Conservation (phyloP, 371 early-diverging fungal genomes). For the Coemansia sp. region DNA sequence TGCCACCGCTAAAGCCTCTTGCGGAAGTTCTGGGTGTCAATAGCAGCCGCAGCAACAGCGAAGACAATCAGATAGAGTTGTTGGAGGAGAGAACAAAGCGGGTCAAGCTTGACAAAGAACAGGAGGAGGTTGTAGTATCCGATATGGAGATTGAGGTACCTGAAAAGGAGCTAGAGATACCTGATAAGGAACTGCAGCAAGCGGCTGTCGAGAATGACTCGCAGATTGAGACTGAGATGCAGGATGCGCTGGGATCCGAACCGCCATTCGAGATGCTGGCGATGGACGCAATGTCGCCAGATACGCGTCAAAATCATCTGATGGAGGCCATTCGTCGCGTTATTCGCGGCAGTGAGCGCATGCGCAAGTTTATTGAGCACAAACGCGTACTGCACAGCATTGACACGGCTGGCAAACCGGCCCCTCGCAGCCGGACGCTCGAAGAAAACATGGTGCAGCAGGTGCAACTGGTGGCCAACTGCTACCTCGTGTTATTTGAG, state of each 20-base stretch:
- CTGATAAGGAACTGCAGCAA: neutral
- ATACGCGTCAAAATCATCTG: slow-evolving; percentile 15
- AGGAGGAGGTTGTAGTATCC: neutral
- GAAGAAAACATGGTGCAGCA: slow-evolving; percentile 41
- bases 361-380: slow-evolving; percentile 23
- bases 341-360: neutral
- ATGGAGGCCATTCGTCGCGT: slow-evolving; percentile 26
- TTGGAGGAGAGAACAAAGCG: slow-evolving; percentile 47
- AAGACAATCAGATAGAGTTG: slow-evolving; percentile 39
- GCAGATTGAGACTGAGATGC: slow-evolving; percentile 34
- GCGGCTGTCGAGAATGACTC: slow-evolving; percentile 11
- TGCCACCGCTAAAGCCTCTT: slow-evolving; percentile 12
- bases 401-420: neutral
- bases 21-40: neutral
- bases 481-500: slow-evolving; percentile 21
- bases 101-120: slow-evolving; percentile 30
- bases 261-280: slow-evolving; percentile 15
- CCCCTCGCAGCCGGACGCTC: slow-evolving; percentile 30
- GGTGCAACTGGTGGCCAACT: slow-evolving; percentile 38
- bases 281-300: slow-evolving; percentile 10
- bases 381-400: slow-evolving; percentile 10
- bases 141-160: neutral
- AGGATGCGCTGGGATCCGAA: neutral
- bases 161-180: neutral
- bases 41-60: slow-evolving; percentile 23